These are phyloP conservation scores for Kappamyces sp. DNA, from an alignment of 192 early-diverging fungal species.

Conservation along the genomic window DNA sequence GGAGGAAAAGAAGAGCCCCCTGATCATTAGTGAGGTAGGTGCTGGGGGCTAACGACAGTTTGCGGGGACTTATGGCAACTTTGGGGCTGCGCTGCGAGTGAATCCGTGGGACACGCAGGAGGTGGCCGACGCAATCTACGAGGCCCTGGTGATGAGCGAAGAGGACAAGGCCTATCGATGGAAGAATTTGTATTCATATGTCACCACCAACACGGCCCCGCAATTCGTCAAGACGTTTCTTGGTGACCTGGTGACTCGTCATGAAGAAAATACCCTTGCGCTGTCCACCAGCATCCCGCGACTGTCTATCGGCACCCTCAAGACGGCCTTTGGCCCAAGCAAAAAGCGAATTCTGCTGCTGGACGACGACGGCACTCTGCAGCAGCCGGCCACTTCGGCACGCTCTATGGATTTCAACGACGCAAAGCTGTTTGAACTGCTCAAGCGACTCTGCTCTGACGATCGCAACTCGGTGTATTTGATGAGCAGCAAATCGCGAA, in stretches of 20 bases:
- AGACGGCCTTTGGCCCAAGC: constrained; percentile 22
- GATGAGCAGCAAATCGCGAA: constrained; percentile 33
- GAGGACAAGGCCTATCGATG: constrained; percentile 46
- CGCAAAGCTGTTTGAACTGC: constrained; percentile 18
- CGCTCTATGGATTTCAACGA: constrained; percentile 22
- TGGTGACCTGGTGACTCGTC: constrained; percentile 27
- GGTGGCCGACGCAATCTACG: constrained; percentile 39
- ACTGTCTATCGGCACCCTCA: constrained; percentile 23
- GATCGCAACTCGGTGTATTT: constrained; percentile 40
- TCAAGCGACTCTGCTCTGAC: constrained; percentile 25
- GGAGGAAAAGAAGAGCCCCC: constrained; percentile 40
- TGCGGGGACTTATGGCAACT: constrained; percentile 52
- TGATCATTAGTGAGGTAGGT: constrained; percentile 49
- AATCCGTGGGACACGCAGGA: constrained; percentile 53
- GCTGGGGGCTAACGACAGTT: constrained; percentile 25
- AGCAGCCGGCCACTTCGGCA: neutral
- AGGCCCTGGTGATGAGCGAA: constrained; percentile 33
- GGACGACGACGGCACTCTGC: constrained; percentile 44
- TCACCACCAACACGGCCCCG: constrained; percentile 40
- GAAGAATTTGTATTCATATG: constrained; percentile 35
- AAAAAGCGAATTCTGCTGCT: constrained; percentile 37
- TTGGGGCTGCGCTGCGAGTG: constrained; percentile 48
- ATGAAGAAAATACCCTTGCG: constrained; percentile 28
- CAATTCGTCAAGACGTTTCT: constrained; percentile 41
- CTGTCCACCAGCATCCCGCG: constrained; percentile 37